A percentile compares a stretch with the other conserved stretches of the same genome.
phyloP scores from a whole-genome alignment of 2,329 filamentous ascomycete species.

The Purpureocillium lavendulum region DNA sequence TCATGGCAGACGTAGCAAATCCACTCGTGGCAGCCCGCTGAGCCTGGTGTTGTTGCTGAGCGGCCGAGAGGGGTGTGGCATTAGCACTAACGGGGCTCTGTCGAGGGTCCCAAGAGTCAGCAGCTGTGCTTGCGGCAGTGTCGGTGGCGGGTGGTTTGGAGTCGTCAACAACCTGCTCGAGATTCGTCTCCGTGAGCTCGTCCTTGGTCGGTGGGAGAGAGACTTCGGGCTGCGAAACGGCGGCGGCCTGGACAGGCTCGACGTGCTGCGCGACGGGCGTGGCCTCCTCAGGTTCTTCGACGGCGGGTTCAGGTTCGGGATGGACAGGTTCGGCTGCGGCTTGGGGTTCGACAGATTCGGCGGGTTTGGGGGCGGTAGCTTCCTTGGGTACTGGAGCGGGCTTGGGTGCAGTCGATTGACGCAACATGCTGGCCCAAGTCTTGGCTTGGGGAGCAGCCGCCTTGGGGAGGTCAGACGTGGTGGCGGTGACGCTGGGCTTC shows the following conservation, averaged over 20 bases:
- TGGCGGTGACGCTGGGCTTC: conserved; percentile 14
- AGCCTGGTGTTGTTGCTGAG: conserved; percentile 52
- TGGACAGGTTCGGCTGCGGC: conserved; percentile 23
- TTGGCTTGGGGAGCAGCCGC: conserved; percentile 36
- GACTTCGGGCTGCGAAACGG: conserved; percentile 39
- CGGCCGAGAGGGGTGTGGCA: conserved; percentile 57
- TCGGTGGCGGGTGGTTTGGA: conserved; percentile 70
- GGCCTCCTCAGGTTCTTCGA: conserved; percentile 23
- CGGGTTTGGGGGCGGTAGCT: conserved; percentile 28
- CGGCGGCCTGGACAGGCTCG: conserved; percentile 12
- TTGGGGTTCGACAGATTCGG: conserved; percentile 25
- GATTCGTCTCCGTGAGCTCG: conserved; percentile 82
- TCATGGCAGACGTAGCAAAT: conserved; percentile 73
- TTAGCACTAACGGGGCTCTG: conserved; percentile 49
- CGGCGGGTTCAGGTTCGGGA: conserved; percentile 24
- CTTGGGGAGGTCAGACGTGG: conserved; percentile 26
- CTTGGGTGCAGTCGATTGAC: conserved; percentile 50
- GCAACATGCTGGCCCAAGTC: conserved; percentile 72
- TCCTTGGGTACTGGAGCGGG: conserved; percentile 25
- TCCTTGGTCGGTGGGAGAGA: conserved; percentile 65
- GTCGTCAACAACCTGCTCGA: conserved; percentile 79
- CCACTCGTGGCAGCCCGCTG: conserved; percentile 51
- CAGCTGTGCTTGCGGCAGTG: conserved; percentile 81
- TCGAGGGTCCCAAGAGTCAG: conserved; percentile 74
- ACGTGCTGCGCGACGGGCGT: conserved; percentile 24